A percentile compares a stretch with the other conserved stretches of the same genome.
Conservation (phyloP, 805 yeast species). For the Yamadazyma insecticola region DNA sequence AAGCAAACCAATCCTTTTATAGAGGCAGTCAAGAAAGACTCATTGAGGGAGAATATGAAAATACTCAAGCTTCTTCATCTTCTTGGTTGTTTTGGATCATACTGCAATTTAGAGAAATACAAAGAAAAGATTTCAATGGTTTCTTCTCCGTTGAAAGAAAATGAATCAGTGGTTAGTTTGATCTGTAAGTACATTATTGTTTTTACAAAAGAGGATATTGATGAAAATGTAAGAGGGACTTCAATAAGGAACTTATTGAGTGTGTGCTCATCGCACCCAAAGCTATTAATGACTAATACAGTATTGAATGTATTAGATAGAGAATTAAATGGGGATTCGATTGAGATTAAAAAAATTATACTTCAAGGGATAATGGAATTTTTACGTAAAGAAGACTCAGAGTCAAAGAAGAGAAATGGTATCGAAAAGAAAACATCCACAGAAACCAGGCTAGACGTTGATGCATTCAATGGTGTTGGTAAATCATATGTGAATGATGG, state of each 20-base stretch:
- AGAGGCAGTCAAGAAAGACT: no score
- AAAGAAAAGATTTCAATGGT: no score
- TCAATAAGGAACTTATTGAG: slow-evolving; percentile 56
- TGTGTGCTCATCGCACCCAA: slow-evolving; percentile 61
- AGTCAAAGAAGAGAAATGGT: slow-evolving; percentile 38
- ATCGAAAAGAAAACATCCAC: slow-evolving; percentile 24
- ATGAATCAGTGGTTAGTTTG: slow-evolving; percentile 55
- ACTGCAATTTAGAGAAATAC: slow-evolving; percentile 54
- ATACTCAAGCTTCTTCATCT: slow-evolving; percentile 53
- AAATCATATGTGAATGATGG: slow-evolving; percentile 55
- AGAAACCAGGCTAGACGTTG: slow-evolving; percentile 35
- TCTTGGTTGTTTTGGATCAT: slow-evolving; percentile 67
- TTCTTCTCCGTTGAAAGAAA: slow-evolving; percentile 32
- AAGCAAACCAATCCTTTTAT: slow-evolving; percentile 47
- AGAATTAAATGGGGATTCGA: slow-evolving; percentile 36
- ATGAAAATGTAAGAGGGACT: slow-evolving; percentile 36
- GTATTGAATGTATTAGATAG: slow-evolving; percentile 49
- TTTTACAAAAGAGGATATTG: slow-evolving; percentile 40
- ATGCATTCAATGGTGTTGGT: slow-evolving; percentile 51
- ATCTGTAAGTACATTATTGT: slow-evolving; percentile 54
- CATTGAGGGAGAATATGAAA: no score
- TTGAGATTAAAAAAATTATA: slow-evolving; percentile 46
- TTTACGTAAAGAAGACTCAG: slow-evolving; percentile 51
- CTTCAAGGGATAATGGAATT: slow-evolving; percentile 56
- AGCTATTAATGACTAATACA: slow-evolving; percentile 55